Evolutionary conservation across 108 stramenopile species (phyloP).

Genomic region (Skeletonema marinoi): DNA sequence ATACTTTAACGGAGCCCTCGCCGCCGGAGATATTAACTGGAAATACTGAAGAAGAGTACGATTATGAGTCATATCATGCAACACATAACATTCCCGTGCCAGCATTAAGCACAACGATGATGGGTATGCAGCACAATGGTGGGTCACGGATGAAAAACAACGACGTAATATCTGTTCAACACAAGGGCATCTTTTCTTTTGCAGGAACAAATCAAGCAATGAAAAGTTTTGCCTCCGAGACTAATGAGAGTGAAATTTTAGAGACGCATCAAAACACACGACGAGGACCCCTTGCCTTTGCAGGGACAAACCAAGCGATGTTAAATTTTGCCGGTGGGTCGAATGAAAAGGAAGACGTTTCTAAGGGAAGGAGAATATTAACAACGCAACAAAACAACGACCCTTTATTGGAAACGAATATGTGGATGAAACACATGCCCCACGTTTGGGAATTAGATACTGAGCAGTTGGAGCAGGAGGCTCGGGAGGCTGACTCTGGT

Average conservation of each 20-base stretch:
- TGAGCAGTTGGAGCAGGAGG: neutral
- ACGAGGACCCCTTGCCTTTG: neutral
- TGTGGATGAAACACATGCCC: neutral
- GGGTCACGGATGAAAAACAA: neutral
- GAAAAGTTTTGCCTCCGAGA: neutral
- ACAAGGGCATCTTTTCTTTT: conserved; percentile 19
- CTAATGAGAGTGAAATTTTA: neutral
- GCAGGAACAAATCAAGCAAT: conserved; percentile 21
- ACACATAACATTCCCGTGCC: conserved; percentile 33
- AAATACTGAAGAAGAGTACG: conserved; percentile 21
- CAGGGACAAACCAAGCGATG: conserved; percentile 1
- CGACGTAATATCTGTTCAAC: neutral
- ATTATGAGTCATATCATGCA: conserved; percentile 35
- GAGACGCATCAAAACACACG: neutral
- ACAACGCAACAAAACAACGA: neutral
- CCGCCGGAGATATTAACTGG: neutral
- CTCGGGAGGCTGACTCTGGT: neutral
- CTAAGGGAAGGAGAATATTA: conserved; percentile 6
- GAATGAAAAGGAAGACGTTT: neutral
- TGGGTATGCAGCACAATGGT: conserved; percentile 16
- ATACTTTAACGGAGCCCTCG: neutral
- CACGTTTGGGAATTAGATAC: neutral
- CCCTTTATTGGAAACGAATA: neutral
- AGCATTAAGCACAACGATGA: conserved; percentile 32
- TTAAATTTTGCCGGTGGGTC: neutral